These are phyloP conservation scores for Cochlearia excelsa DNA, from an alignment of 345 rosid species.

Conservation along the genomic window DNA sequence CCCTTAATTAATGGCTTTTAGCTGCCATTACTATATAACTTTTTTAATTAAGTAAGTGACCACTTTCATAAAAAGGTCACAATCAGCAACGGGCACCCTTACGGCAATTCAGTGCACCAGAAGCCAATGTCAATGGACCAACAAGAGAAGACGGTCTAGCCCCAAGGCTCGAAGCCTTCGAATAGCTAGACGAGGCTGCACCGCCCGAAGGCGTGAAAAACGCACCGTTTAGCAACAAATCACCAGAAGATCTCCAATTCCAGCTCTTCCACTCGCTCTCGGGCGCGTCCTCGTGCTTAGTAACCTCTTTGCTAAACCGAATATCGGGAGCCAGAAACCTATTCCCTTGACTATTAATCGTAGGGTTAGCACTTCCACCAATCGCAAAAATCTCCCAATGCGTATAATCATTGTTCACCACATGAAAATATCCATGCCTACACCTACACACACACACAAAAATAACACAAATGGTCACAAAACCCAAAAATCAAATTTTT, in stretches of 20 bases:
- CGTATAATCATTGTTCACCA: constrained; percentile 84
- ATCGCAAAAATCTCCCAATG: constrained; percentile 94
- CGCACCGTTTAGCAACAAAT: constrained; percentile 58
- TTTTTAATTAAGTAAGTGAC: neutral
- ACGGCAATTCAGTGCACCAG: constrained; percentile 56
- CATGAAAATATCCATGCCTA: constrained; percentile 81
- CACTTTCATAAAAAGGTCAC: neutral
- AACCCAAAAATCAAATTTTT: too few relatives aligned
- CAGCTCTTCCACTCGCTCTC: constrained; percentile 51
- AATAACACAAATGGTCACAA: too few relatives aligned
- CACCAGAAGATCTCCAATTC: constrained; percentile 65
- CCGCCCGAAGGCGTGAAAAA: constrained; percentile 53
- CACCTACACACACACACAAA: constrained; percentile 45
- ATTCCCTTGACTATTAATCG: constrained; percentile 87
- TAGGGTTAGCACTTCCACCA: constrained; percentile 79
- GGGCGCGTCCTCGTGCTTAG: constrained; percentile 53
- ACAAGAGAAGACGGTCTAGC: constrained; percentile 52
- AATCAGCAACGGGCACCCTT: constrained; percentile 49
- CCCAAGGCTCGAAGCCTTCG: constrained; percentile 56
- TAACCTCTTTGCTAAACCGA: constrained; percentile 69
- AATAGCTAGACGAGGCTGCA: constrained; percentile 51
- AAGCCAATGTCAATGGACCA: constrained; percentile 45
- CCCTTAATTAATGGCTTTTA: too few relatives aligned
- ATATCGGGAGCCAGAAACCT: constrained; percentile 60
- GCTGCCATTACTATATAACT: constrained; percentile 26